Conservation (phyloP, 345 rosid species). For the Acer yangbiense region DNA sequence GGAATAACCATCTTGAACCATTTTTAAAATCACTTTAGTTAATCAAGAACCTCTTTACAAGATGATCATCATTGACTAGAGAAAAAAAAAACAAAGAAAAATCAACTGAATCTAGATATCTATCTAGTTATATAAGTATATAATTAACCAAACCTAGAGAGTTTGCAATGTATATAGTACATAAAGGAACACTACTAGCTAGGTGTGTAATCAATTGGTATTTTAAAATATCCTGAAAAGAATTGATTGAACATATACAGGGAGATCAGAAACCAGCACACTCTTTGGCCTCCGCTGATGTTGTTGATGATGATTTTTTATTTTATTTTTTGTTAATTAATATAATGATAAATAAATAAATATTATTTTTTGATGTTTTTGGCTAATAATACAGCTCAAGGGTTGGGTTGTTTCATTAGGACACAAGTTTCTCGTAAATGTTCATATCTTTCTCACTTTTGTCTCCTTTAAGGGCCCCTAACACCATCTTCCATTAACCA, state of each 20-base stretch:
- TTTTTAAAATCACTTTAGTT: neutral
- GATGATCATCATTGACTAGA: neutral
- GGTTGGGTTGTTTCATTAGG: slow-evolving; percentile 15
- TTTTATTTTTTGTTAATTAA: too few species aligned
- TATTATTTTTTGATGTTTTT: neutral
- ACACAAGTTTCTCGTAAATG: slow-evolving; percentile 23
- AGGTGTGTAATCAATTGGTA: neutral
- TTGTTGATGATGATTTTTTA: neutral
- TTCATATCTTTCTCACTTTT: slow-evolving; percentile 25
- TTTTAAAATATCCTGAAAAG: neutral
- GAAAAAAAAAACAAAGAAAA: neutral
- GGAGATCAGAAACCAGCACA: neutral
- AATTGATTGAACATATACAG: neutral
- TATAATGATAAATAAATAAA: neutral
- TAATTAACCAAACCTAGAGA: neutral
- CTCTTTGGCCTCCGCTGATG: neutral
- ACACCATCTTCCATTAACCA: slow-evolving; percentile 6
- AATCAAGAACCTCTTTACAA: neutral
- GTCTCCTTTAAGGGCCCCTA: slow-evolving; percentile 16
- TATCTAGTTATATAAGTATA: neutral
- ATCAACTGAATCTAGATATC: neutral
- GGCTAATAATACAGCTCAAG: slow-evolving; percentile 29
- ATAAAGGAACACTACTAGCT: neutral
- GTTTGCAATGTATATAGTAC: neutral
- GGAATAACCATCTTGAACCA: neutral